Conservation (phyloP, 2,329 filamentous ascomycete species). For the Colletotrichum sp. region DNA sequence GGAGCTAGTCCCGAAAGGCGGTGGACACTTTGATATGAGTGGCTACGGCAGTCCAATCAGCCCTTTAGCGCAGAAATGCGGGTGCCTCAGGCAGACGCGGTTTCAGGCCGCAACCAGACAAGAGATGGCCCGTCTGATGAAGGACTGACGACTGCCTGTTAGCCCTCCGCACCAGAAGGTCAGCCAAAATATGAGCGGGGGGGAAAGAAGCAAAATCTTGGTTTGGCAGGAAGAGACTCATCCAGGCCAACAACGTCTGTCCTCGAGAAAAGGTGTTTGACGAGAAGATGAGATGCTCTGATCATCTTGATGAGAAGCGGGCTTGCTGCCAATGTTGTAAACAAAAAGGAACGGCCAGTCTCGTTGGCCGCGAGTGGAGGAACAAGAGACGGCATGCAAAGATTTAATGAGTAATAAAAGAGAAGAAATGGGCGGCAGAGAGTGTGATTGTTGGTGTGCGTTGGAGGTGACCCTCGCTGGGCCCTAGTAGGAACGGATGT, state of each 20-base stretch:
- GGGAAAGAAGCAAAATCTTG: not conserved
- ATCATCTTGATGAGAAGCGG: not conserved
- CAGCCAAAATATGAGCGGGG: not conserved
- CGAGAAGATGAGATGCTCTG: not conserved
- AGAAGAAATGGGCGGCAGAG: conserved; percentile 19
- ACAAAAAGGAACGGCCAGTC: not conserved
- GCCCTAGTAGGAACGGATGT: conserved; percentile 11
- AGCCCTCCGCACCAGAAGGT: conserved; percentile 14
- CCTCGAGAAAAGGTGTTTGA: not conserved
- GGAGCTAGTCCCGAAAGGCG: conserved; percentile 21
- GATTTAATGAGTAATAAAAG: conserved; percentile 22
- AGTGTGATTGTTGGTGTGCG: conserved; percentile 8
- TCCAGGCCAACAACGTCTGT: not conserved
- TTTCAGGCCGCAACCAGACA: conserved; percentile 25
- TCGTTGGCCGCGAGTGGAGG: conserved; percentile 16
- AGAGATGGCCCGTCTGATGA: conserved; percentile 16
- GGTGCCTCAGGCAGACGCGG: conserved; percentile 19
- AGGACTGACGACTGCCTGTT: conserved; percentile 15
- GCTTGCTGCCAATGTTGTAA: not conserved
- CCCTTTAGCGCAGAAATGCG: conserved; percentile 2
- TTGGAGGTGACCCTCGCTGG: conserved; percentile 3
- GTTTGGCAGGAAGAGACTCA: not conserved
- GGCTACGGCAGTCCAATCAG: conserved; percentile 17
- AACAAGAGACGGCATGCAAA: conserved; percentile 20
- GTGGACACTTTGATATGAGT: conserved; percentile 24